Percentiles rank a stretch among this genome's conserved stretches.
Evolutionary conservation across 495 filamentous ascomycete species (phyloP).

Genomic region (Penicillium verhagenii): DNA sequence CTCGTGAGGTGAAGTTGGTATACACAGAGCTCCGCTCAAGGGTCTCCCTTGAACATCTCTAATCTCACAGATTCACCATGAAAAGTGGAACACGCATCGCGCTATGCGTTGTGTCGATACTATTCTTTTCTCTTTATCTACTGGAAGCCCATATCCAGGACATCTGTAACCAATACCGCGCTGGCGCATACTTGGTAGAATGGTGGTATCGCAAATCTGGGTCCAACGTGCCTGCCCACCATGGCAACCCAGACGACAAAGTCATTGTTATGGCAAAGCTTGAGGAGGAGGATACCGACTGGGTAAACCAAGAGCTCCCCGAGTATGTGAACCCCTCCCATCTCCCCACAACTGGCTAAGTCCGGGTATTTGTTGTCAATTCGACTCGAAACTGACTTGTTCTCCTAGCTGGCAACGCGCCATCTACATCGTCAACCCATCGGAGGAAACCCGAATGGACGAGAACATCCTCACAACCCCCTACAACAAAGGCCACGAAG

Average conservation of each 20-base stretch:
- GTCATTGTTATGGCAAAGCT: slow-evolving; percentile 60
- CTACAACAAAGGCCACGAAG: slow-evolving; percentile 73
- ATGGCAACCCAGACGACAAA: slow-evolving; percentile 30
- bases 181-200: slow-evolving; percentile 40
- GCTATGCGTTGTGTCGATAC: slow-evolving; percentile 27
- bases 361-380: too few relatives aligned
- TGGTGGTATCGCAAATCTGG: slow-evolving; percentile 29
- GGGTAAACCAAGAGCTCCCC: slow-evolving; percentile 58
- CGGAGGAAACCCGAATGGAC: slow-evolving; percentile 48
- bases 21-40: slow-evolving; percentile 10
- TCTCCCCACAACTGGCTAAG: too few relatives aligned
- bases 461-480: slow-evolving; percentile 32
- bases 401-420: slow-evolving; percentile 53
- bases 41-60: slow-evolving; percentile 6
- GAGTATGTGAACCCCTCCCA: slow-evolving; percentile 35
- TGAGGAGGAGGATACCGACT: slow-evolving; percentile 55
- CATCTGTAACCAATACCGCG: slow-evolving; percentile 44
- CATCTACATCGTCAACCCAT: slow-evolving; percentile 65
- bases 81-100: slow-evolving; percentile 37
- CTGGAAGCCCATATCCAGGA: slow-evolving; percentile 39
- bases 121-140: slow-evolving; percentile 36
- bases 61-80: slow-evolving; percentile 30
- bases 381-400: not conserved
- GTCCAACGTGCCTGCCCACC: slow-evolving; percentile 1
- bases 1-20: slow-evolving; percentile 9